Evolutionary conservation across 192 early-diverging fungal genomes (phyloP).

Genomic region (Piromyces sp.): DNA sequence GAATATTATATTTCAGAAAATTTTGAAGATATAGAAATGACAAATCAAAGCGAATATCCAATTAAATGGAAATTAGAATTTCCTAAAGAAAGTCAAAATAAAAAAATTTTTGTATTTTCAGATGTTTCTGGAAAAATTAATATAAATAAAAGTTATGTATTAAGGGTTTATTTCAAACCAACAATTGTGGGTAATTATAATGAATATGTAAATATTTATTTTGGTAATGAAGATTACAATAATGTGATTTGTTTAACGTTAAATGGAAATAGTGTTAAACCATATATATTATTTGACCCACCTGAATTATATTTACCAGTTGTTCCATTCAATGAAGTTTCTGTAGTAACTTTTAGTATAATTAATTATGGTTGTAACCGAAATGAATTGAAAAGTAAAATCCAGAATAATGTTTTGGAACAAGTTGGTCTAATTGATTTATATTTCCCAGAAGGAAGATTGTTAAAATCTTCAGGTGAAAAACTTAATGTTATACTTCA

Average conservation of each 20-base stretch:
- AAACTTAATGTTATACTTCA: background rate
- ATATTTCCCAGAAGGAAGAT: background rate
- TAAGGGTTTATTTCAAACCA: background rate
- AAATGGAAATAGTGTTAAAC: background rate
- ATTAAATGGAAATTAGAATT: background rate
- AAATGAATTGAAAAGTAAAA: background rate
- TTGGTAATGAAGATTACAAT: background rate
- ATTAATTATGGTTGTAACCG: background rate
- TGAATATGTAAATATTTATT: background rate
- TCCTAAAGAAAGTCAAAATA: background rate
- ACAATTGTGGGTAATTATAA: background rate
- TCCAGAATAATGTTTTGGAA: background rate
- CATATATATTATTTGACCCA: background rate
- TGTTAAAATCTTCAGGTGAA: background rate
- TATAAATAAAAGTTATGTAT: background rate
- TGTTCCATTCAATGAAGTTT: background rate
- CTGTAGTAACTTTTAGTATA: background rate
- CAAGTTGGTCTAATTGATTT: background rate
- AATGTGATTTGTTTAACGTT: background rate
- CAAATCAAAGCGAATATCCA: background rate
- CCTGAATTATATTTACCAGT: background rate
- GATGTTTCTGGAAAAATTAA: background rate
- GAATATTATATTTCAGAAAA: background rate
- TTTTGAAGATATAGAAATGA: background rate
- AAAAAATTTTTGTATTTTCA: background rate